Conservation (phyloP, 352 stramenopile species). For the Pythium folliculosum region DNA sequence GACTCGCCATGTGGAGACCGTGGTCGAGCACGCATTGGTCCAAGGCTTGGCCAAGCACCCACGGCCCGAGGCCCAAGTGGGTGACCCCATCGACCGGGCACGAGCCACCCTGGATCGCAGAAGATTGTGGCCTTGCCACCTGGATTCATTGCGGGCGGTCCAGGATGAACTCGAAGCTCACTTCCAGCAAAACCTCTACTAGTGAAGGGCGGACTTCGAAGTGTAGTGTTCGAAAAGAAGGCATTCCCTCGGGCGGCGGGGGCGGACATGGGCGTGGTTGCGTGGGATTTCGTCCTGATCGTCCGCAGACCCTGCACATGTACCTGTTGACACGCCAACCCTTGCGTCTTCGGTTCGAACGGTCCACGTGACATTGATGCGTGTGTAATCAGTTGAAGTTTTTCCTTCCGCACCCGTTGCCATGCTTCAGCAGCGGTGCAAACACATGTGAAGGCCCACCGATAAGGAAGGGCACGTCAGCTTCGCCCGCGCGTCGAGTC, state of each 20-base stretch:
- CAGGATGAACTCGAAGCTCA: background rate
- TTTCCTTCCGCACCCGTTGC: no score
- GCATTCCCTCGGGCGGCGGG: background rate
- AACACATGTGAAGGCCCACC: background rate
- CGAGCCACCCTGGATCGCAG: no score
- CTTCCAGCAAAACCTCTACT: background rate
- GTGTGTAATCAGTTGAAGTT: constrained; percentile 6
- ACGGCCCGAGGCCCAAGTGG: background rate
- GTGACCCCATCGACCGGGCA: background rate
- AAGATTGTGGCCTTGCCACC: no score
- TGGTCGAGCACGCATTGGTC: background rate
- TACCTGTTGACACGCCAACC: no score
- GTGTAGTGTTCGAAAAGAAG: background rate
- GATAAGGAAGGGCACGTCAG: background rate
- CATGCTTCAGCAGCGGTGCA: background rate
- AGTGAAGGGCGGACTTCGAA: background rate
- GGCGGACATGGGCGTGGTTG: background rate
- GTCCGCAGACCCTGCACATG: no score
- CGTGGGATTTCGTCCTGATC: no score
- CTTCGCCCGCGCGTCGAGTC: background rate
- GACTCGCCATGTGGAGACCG: constrained; percentile 2
- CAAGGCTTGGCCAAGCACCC: no score
- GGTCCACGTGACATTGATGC: background rate
- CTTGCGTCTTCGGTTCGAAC: background rate
- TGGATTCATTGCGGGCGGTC: no score